A percentile compares a stretch with the other conserved stretches of the same genome.
These are phyloP conservation scores for Ziziphus jujuba DNA, from an alignment of 306 rosid genomes.

Conservation along the genomic window DNA sequence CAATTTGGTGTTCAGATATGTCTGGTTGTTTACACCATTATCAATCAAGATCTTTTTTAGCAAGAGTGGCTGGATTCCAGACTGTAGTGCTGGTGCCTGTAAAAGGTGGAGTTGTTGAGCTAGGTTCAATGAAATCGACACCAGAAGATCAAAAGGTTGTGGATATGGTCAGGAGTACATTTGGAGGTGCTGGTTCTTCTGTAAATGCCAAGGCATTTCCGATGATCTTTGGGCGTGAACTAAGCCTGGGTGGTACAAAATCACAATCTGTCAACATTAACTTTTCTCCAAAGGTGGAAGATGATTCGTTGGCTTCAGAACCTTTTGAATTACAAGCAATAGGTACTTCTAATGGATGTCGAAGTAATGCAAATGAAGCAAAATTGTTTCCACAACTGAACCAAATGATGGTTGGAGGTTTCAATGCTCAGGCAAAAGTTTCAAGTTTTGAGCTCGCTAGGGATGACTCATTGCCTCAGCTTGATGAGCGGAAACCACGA, in stretches of 20 bases:
- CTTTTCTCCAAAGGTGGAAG: constrained; percentile 82
- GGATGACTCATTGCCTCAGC: constrained; percentile 63
- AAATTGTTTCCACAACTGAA: constrained; percentile 58
- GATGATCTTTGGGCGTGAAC: constrained; percentile 77
- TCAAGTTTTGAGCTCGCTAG: constrained; percentile 54
- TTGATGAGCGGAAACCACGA: constrained; percentile 80
- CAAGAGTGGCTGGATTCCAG: constrained; percentile 65
- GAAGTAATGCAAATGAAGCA: constrained; percentile 52
- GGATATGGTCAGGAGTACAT: constrained; percentile 45
- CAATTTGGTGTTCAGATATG: constrained; percentile 60
- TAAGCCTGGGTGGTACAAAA: constrained; percentile 69
- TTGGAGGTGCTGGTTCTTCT: constrained; percentile 50
- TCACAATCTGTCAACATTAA: constrained; percentile 64
- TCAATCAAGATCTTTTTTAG: constrained; percentile 60
- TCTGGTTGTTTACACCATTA: constrained; percentile 51
- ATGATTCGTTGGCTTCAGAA: constrained; percentile 67
- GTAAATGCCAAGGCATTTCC: constrained; percentile 63
- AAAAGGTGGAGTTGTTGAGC: constrained; percentile 74
- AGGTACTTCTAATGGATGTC: constrained; percentile 59
- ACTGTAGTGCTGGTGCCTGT: constrained; percentile 71
- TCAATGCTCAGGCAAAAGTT: constrained; percentile 52
- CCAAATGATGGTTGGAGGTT: constrained; percentile 56
- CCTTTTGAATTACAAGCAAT: constrained; percentile 57
- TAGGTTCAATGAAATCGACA: constrained; percentile 53
- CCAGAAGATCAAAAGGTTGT: constrained; percentile 65